phyloP scores from a whole-genome alignment of 2,329 filamentous ascomycete genomes.

The Colletotrichum lini region DNA sequence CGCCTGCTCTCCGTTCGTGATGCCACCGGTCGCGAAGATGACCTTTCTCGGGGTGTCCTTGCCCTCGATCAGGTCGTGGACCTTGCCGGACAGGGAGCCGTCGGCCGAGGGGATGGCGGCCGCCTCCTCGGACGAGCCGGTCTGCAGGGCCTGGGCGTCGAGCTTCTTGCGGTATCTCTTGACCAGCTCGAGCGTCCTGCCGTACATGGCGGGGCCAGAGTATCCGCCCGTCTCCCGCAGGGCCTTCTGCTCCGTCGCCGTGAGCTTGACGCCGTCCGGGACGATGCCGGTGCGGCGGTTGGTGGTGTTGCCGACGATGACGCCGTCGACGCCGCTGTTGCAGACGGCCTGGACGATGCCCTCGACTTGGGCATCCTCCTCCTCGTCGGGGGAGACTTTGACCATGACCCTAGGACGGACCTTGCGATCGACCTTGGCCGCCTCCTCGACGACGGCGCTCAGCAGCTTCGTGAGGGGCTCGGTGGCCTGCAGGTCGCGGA shows the following conservation, averaged over 20 bases:
- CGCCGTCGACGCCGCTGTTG: conserved; percentile 88
- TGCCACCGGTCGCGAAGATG: conserved; percentile 94
- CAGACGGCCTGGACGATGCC: conserved; percentile 91
- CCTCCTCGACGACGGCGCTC: conserved; percentile 85
- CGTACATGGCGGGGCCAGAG: conserved; percentile 91
- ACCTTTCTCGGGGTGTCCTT: conserved; percentile 72
- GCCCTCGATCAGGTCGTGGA: conserved; percentile 39
- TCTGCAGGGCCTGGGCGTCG: conserved; percentile 64
- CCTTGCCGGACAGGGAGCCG: conserved; percentile 50
- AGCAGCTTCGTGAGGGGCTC: conserved; percentile 87
- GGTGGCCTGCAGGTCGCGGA: conserved; percentile 87
- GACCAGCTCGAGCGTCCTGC: conserved; percentile 83
- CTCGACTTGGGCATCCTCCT: conserved; percentile 84
- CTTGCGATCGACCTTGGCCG: conserved; percentile 76
- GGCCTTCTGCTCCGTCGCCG: conserved; percentile 75
- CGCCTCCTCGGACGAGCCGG: conserved; percentile 50
- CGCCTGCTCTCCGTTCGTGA: conserved; percentile 90
- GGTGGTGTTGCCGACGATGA: conserved; percentile 98
- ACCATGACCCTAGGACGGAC: conserved; percentile 91
- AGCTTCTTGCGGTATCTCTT: conserved; percentile 81
- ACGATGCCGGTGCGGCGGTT: conserved; percentile 82
- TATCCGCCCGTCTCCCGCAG: conserved; percentile 88
- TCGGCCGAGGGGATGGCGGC: conserved; percentile 48
- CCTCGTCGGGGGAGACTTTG: conserved; percentile 97
- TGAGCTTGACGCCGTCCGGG: conserved; percentile 76